A percentile compares a stretch with the other conserved stretches of the same genome.
Evolutionary conservation across 257 asterid species (phyloP).

Genomic region (Ehretia macrophylla): DNA sequence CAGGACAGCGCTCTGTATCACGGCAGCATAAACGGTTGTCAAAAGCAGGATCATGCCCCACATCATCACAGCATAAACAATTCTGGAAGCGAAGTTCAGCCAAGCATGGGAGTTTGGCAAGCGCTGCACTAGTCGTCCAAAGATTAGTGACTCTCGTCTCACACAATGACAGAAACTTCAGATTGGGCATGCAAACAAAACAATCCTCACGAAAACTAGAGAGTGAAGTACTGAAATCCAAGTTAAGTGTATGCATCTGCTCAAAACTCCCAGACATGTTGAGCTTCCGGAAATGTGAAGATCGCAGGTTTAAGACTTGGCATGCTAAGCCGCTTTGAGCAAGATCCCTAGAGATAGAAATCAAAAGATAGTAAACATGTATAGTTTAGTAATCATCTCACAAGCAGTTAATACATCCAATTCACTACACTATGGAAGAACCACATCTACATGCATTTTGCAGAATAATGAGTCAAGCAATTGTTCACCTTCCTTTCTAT

Average conservation of each 20-base stretch:
- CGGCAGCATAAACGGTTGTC: conserved; percentile 28
- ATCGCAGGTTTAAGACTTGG: conserved; percentile 61
- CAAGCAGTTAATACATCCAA: neutral
- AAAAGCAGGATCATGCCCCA: conserved; percentile 21
- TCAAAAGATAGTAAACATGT: conserved; percentile 17
- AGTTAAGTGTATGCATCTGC: conserved; percentile 61
- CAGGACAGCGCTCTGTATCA: conserved; percentile 31
- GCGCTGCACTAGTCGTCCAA: conserved; percentile 87
- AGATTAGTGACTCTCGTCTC: conserved; percentile 80
- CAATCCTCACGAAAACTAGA: conserved; percentile 80
- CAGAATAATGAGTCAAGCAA: too few relatives aligned
- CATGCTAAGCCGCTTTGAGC: conserved; percentile 75
- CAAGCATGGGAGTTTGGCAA: conserved; percentile 68
- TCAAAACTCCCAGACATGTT: conserved; percentile 62
- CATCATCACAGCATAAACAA: conserved; percentile 34
- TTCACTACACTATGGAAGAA: too few relatives aligned
- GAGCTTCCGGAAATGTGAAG: conserved; percentile 83
- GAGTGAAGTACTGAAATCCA: conserved; percentile 87
- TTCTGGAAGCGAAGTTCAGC: conserved; percentile 79
- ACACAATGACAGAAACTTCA: conserved; percentile 72
- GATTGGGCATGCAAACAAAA: conserved; percentile 76
- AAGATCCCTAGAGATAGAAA: conserved; percentile 62
- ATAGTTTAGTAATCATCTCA: conserved; percentile 1
- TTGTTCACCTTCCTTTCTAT: too few relatives aligned
- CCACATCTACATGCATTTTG: too few relatives aligned